Percentiles rank a stretch among this genome's conserved stretches.
Conservation (phyloP, 2,329 filamentous ascomycete species). For the Clarireedia hainanense region DNA sequence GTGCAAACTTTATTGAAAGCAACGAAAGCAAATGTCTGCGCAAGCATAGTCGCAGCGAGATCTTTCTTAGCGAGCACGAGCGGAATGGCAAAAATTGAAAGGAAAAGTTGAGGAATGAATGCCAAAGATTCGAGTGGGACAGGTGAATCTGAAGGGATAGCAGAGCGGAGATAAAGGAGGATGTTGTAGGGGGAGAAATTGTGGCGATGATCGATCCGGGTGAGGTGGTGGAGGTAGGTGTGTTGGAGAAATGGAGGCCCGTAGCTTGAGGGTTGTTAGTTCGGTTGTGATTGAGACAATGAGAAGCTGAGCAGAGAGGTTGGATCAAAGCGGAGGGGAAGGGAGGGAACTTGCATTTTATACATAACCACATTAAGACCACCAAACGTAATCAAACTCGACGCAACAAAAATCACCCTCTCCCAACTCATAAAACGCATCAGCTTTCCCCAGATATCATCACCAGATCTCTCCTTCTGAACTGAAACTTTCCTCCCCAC, state of each 20-base stretch:
- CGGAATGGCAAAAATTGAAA: constrained; percentile 71
- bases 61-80: constrained; percentile 72
- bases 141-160: constrained; percentile 32
- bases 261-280: constrained; percentile 45
- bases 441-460: constrained; percentile 12
- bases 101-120: constrained; percentile 78
- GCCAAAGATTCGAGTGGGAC: constrained; percentile 66
- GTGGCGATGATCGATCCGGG: constrained; percentile 89
- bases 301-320: background rate
- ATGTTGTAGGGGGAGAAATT: constrained; percentile 98
- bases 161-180: constrained; percentile 78
- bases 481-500: background rate
- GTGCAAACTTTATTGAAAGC: constrained; percentile 99
- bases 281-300: background rate
- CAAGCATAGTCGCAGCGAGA: constrained; percentile 77
- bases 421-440: background rate
- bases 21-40: constrained; percentile 95
- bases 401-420: constrained; percentile 39
- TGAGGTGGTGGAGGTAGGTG: constrained; percentile 89
- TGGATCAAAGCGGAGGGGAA: background rate
- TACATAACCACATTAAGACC: constrained; percentile 75
- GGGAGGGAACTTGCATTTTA: constrained; percentile 43
- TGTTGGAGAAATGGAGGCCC: constrained; percentile 76
- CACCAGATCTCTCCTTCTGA: background rate
- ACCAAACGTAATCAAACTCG: constrained; percentile 66